These are phyloP conservation scores for Dactylellina drechsleri DNA, from an alignment of 2,329 filamentous ascomycete genomes.

Conservation along the genomic window DNA sequence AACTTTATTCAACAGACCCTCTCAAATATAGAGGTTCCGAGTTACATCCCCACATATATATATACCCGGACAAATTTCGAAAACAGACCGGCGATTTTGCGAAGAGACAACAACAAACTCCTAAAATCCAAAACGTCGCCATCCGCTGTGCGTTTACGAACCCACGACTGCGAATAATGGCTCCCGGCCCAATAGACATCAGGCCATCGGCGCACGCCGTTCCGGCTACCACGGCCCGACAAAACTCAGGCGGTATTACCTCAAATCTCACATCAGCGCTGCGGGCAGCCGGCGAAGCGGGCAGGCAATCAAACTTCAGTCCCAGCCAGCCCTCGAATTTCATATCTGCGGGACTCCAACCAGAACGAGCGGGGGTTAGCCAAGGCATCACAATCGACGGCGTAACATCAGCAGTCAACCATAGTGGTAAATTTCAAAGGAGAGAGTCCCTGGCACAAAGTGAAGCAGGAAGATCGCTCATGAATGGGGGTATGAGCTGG, in stretches of 20 bases:
- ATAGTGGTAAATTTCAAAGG: conserved; percentile 50
- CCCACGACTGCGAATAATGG: conserved; percentile 52
- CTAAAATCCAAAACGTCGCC: conserved; percentile 25
- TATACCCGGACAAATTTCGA: conserved; percentile 13
- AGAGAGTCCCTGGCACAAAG: conserved; percentile 65
- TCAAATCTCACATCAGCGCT: conserved; percentile 53
- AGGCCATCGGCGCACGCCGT: conserved; percentile 50
- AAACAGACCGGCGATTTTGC: conserved; percentile 4
- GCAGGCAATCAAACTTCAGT: conserved; percentile 49
- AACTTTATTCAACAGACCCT: conserved; percentile 6
- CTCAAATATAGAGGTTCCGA: neutral
- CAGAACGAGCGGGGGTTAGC: conserved; percentile 40
- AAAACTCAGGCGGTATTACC: conserved; percentile 47
- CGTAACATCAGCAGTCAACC: conserved; percentile 49
- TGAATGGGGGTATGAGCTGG: conserved; percentile 86
- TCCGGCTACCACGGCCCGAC: conserved; percentile 38
- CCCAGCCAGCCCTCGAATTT: conserved; percentile 51
- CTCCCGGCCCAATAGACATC: conserved; percentile 54
- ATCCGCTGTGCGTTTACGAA: conserved; percentile 43
- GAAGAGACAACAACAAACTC: conserved; percentile 1
- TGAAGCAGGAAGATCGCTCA: conserved; percentile 59
- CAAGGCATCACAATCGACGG: conserved; percentile 53
- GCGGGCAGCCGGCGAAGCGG: conserved; percentile 45
- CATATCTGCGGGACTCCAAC: conserved; percentile 50
- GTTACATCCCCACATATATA: conserved; percentile 7